These are phyloP conservation scores for Phytophthora constricta DNA, from an alignment of 352 stramenopile genomes.

Conservation along the genomic window DNA sequence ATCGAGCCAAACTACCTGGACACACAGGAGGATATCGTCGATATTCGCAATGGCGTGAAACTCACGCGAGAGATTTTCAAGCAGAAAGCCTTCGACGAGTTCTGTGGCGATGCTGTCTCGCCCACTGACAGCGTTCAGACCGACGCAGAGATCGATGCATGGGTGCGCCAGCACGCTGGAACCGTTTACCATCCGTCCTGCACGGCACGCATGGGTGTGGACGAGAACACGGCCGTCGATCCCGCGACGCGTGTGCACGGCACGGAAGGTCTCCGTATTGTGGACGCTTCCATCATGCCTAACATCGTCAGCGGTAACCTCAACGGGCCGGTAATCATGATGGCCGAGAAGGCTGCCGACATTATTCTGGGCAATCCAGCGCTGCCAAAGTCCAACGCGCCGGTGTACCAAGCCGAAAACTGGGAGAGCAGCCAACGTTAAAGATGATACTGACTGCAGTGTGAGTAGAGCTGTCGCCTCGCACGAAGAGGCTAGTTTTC, in stretches of 20 bases:
- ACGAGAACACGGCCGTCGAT: slow-evolving; percentile 86
- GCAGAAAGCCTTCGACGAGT: slow-evolving; percentile 81
- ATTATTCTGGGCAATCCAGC: slow-evolving; percentile 80
- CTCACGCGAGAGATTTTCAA: slow-evolving; percentile 87
- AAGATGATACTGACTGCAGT: too few relatives aligned
- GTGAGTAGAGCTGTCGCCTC: too few relatives aligned
- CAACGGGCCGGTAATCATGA: slow-evolving; percentile 92
- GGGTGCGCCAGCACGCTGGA: slow-evolving; percentile 76
- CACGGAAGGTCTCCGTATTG: slow-evolving; percentile 87
- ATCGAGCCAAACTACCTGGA: slow-evolving; percentile 89
- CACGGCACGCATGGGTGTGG: slow-evolving; percentile 85
- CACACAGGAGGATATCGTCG: slow-evolving; percentile 65
- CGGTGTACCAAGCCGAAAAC: slow-evolving; percentile 66
- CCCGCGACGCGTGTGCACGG: slow-evolving; percentile 82
- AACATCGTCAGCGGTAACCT: slow-evolving; percentile 94
- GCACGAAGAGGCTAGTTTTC: too few relatives aligned
- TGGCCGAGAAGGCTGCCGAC: slow-evolving; percentile 92
- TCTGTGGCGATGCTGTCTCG: slow-evolving; percentile 72
- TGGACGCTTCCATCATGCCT: slow-evolving; percentile 93
- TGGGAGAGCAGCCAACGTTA: slow-evolving; percentile 73
- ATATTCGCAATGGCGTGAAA: slow-evolving; percentile 74
- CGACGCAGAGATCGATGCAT: slow-evolving; percentile 80
- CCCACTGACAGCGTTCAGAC: slow-evolving; percentile 55
- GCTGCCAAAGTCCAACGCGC: slow-evolving; percentile 65
- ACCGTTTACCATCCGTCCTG: slow-evolving; percentile 88